These are phyloP conservation scores for Filobasidium floriforme DNA, from an alignment of 768 basidiomycete species.

Conservation along the genomic window DNA sequence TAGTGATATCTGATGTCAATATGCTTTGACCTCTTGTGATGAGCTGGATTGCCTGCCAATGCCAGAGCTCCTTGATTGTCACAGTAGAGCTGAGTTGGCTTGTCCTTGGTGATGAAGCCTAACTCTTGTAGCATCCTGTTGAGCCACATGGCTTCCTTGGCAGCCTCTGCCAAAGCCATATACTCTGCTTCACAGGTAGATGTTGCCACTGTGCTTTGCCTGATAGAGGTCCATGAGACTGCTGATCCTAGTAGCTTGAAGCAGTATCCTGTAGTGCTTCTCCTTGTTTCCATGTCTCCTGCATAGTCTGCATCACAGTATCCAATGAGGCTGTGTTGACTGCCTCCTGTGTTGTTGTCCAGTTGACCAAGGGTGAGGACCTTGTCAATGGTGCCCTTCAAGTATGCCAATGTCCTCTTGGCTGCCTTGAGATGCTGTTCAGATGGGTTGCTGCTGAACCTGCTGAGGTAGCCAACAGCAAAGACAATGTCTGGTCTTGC, in stretches of 20 bases:
- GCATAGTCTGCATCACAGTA: conserved; percentile 42
- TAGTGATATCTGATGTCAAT: conserved; percentile 48
- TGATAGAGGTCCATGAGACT: conserved; percentile 47
- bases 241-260: conserved; percentile 43
- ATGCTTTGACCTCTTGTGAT: conserved; percentile 48
- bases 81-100: background rate
- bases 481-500: conserved; percentile 23
- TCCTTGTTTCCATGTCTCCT: conserved; percentile 34
- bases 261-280: conserved; percentile 39
- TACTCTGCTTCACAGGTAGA: conserved; percentile 51
- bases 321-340: conserved; percentile 9
- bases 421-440: conserved; percentile 21
- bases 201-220: conserved; percentile 44
- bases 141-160: conserved; percentile 23
- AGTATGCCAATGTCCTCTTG: conserved; percentile 21
- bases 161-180: conserved; percentile 46
- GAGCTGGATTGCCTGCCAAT: conserved; percentile 42
- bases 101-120: background rate
- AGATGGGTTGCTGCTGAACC: conserved; percentile 16
- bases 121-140: conserved; percentile 4
- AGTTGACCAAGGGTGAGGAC: conserved; percentile 16
- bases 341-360: background rate
- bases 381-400: conserved; percentile 20
- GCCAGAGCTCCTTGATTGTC: conserved; percentile 9
- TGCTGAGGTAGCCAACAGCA: conserved; percentile 14